Evolutionary conservation across 2,329 filamentous ascomycete genomes (phyloP), one percentile per base, ranked within the genome.

Genomic region (Beauveria australis): DNA sequence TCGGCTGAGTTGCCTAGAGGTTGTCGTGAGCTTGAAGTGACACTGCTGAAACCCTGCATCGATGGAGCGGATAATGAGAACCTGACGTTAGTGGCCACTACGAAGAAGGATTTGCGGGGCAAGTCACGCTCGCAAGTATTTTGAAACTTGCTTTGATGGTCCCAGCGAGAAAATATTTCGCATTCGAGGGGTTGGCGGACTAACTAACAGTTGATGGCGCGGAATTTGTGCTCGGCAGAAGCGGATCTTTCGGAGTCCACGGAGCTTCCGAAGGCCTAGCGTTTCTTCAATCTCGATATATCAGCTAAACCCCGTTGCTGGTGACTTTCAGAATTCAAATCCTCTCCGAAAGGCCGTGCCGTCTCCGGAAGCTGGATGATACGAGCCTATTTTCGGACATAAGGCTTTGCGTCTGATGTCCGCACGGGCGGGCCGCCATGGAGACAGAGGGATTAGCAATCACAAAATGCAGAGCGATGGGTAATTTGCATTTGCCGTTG

Each of bases 1-100:
- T 63, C 78, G 76, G 69, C 65, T 84, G 60, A 84, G 80, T 64
- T 79, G 75, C 41, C 67, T 84, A 40, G 80, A 83, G 68, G 76
- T 79, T 10, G 74, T 72, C 7, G 75, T 84, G 46, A 72, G 72
- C 59, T 70, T 81, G 40, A 76, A 74, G 65, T 82, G 72, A 76
- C 10, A 24, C 7, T 1, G 4, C 14, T 9, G 26, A 8, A 14
- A 12, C 14, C 14, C 8, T 16, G 37, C 8, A 16, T n/a, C 6
- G 28, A 18, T n/a, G 12, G 26, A 9, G 6, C 26, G 19, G 3
- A 6, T n/a, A 46, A 5, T 28, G 16, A 1, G 44, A 3, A n/a
- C 47, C 47, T 30, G 16, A 5, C 24, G 8, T 10, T 5, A 10
- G 28, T 19, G 7, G 14, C 37, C 22, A 53, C 16, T 26, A 6